Conservation (phyloP, 441 rosid species). For the Adansonia grandidieri region DNA sequence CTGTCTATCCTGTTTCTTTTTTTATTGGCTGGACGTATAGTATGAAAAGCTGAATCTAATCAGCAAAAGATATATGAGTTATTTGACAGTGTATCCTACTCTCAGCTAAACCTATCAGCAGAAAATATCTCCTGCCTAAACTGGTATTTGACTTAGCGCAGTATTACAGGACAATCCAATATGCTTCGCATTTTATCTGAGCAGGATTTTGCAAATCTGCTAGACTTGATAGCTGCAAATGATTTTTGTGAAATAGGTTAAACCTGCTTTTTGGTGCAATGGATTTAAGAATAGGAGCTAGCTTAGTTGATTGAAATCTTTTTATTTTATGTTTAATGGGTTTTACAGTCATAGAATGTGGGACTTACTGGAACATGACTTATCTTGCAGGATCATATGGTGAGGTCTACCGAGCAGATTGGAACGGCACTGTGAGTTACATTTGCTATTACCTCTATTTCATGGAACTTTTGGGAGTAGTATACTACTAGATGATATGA, state of each 20-base stretch:
- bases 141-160: not conserved
- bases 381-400: conserved; percentile 87
- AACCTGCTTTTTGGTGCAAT: conserved; percentile 10
- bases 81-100: not conserved
- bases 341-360: conserved; percentile 3
- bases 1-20: not conserved
- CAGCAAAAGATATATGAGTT: not conserved
- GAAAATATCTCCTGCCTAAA: conserved; percentile 2
- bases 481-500: conserved; percentile 22
- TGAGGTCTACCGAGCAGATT: conserved; percentile 91
- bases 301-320: conserved; percentile 6
- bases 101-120: not conserved
- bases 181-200: conserved; percentile 3
- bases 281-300: conserved; percentile 5
- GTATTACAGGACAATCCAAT: not conserved
- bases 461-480: conserved; percentile 17
- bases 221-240: conserved; percentile 13
- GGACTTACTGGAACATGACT: conserved; percentile 19
- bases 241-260: conserved; percentile 3
- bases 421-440: conserved; percentile 95
- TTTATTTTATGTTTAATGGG: not conserved
- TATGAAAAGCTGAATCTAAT: conserved; percentile 9
- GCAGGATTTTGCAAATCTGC: conserved; percentile 8
- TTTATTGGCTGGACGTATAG: not conserved
- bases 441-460: conserved; percentile 15